phyloP scores from a whole-genome alignment of 148 eudicot species.

The Suaeda aralocaspica region DNA sequence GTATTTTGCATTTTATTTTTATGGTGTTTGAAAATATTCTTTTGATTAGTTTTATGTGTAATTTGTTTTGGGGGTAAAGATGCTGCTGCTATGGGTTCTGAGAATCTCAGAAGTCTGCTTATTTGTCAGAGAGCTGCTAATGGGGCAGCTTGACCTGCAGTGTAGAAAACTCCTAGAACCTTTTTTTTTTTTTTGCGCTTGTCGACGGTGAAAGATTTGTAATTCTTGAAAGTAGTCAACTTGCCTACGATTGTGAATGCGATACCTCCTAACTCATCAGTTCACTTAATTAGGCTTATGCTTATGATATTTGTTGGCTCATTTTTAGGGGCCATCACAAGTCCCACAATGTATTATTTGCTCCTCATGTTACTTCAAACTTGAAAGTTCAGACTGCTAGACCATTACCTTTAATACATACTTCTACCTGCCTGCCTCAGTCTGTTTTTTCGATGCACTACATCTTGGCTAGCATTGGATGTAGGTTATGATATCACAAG shows the following conservation, averaged over 20 bases:
- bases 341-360: background rate
- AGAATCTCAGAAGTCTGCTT: too few relatives aligned
- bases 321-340: background rate
- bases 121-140: background rate
- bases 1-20: background rate
- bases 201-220: background rate
- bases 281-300: too few relatives aligned
- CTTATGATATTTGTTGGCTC: background rate
- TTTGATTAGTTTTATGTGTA: background rate
- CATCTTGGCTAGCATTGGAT: background rate
- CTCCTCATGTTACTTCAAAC: background rate
- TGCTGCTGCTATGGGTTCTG: background rate
- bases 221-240: background rate
- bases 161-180: background rate
- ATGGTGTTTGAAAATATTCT: background rate
- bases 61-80: background rate
- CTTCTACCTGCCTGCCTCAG: background rate
- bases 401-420: background rate
- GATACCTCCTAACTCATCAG: background rate
- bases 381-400: too few relatives aligned
- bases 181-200: background rate
- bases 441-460: background rate
- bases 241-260: background rate
- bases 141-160: background rate
- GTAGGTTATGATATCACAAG: background rate